Conservation (phyloP, 1,284 basidiomycete species). For the Pyrrhoderma lamaoense region DNA sequence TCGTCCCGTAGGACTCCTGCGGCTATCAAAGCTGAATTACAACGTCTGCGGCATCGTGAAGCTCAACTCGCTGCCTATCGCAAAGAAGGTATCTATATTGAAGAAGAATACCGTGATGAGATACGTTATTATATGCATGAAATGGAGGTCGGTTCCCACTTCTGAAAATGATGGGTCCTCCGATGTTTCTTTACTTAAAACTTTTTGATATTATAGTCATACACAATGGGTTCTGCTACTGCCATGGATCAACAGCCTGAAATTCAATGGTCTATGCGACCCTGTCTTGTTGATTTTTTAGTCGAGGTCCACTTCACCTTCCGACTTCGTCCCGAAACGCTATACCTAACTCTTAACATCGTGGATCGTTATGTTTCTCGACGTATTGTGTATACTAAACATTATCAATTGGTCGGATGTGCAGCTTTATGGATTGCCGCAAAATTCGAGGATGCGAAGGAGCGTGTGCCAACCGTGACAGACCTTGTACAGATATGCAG, state of each 20-base stretch:
- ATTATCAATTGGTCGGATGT: constrained; percentile 98
- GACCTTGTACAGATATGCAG: constrained; percentile 94
- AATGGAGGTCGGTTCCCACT: constrained; percentile 81
- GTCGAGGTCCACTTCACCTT: constrained; percentile 98
- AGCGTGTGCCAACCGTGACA: constrained; percentile 91
- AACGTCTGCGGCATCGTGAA: constrained; percentile 61
- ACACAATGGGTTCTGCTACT: constrained; percentile 82
- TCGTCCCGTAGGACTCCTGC: constrained; percentile 54
- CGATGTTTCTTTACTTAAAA: constrained; percentile 7
- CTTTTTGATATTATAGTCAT: constrained; percentile 41
- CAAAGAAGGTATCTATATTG: constrained; percentile 63
- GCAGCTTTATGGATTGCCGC: constrained; percentile 98
- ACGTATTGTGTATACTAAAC: constrained; percentile 97
- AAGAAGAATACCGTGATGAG: constrained; percentile 94
- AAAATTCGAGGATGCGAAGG: constrained; percentile 99
- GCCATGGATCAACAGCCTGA: constrained; percentile 99
- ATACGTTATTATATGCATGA: constrained; percentile 90
- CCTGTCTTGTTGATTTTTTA: constrained; percentile 96
- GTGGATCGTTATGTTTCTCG: constrained; percentile 99
- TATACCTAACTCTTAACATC: constrained; percentile 98
- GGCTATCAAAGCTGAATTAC: constrained; percentile 48
- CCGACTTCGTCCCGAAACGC: constrained; percentile 93
- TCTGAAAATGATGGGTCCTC: background rate
- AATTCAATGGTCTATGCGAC: constrained; percentile 97
- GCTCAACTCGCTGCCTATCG: constrained; percentile 59